Conservation (phyloP, 768 basidiomycete species). For the Collybia mongolica region DNA sequence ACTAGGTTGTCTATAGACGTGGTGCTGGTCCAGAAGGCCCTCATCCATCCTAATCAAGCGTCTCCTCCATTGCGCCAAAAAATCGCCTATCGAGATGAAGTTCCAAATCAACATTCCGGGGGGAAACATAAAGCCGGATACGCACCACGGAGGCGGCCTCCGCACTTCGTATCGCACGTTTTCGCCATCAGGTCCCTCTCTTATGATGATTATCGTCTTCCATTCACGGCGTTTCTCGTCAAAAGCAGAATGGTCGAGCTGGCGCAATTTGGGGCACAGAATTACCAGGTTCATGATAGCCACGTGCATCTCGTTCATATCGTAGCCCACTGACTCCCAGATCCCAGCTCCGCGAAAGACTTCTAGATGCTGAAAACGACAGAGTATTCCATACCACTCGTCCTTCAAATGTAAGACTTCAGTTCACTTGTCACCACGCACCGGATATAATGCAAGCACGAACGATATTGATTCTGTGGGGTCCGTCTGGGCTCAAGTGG, state of each 20-base stretch:
- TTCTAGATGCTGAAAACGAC: constrained; percentile 39
- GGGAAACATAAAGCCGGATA: neutral
- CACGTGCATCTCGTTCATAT: constrained; percentile 37
- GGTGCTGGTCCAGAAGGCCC: no score
- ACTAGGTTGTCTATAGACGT: no score
- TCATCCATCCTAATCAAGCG: no score
- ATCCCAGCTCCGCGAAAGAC: constrained; percentile 41
- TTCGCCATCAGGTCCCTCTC: constrained; percentile 27
- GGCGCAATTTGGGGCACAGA: constrained; percentile 37
- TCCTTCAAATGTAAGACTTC: constrained; percentile 22
- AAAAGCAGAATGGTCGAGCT: constrained; percentile 39
- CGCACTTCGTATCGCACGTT: constrained; percentile 31
- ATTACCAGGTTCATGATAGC: constrained; percentile 38
- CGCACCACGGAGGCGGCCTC: constrained; percentile 9
- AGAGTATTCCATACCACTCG: constrained; percentile 37
- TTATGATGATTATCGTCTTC: constrained; percentile 37
- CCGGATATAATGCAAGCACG: constrained; percentile 8
- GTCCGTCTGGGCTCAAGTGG: constrained; percentile 16
- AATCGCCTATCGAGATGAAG: no score
- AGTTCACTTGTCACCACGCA: neutral
- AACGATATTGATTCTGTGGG: constrained; percentile 23
- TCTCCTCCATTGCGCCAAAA: no score
- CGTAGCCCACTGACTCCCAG: constrained; percentile 37
- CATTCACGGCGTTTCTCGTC: constrained; percentile 29
- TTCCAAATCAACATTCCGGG: no score